Evolutionary conservation across 495 filamentous ascomycete genomes (phyloP), one percentile per base, ranked within the genome.

Genomic region (Daldinia loculata): DNA sequence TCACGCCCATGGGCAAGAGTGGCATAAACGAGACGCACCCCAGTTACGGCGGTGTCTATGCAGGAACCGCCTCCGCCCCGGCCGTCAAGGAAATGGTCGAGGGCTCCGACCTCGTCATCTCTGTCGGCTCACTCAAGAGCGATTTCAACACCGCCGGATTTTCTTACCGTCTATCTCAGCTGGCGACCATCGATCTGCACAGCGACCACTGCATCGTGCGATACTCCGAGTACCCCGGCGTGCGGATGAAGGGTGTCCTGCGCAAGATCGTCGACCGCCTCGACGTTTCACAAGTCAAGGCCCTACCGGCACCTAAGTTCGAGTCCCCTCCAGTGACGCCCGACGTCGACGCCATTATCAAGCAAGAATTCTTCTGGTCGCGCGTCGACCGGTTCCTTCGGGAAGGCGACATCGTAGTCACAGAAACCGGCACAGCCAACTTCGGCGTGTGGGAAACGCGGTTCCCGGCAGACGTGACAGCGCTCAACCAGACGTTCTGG

Each of bases 101-200:
- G 75, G 84, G 85, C 2, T 89, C 94, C 0, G 94, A 97, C 71
- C 84, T 97, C 2, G 90, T 98, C 22, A 82, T 98, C 14, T 91
- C 85, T 67, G 89, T 98, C 69, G 95, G 94, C 34, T 84, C 93
- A 27, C 89, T 97, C 52, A 85, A 85, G 79, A 93, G 89, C 68
- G 94, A 98, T 74, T 97, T 97, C 84, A 97, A 98, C 79, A 95
- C 94, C 14, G 83, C 90, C 11, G 94, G 94, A 15, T 97, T 97
- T 83, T 91, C 91, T 6, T 97, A 96, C 74, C 89, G 87, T 64
- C 89, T 93, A 39, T 90, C 90, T 11, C 91, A 93, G 78, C 85
- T 94, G 52, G 91, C 90, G 63, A 92, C 91, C 14, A 94, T 97
- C 71, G 93, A 97, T 75, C 92, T 97, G 76, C 93, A 97, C 80